These are phyloP conservation scores for Ganoderma sp. DNA, from an alignment of 1,284 basidiomycete genomes.

Conservation along the genomic window DNA sequence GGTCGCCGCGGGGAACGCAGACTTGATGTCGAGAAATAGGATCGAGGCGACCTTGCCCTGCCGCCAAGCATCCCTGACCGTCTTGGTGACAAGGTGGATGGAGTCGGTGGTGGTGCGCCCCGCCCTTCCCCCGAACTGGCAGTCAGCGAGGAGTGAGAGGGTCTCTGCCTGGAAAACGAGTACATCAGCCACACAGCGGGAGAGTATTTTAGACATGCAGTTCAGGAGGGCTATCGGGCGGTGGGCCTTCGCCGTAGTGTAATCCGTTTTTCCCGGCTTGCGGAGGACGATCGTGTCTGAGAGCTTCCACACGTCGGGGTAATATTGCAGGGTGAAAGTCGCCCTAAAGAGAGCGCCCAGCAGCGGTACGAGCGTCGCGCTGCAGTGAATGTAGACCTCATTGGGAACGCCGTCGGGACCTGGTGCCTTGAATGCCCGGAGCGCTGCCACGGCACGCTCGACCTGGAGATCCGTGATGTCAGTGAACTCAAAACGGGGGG, in stretches of 20 bases:
- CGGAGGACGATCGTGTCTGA: constrained; percentile 44
- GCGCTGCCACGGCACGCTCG: constrained; percentile 12
- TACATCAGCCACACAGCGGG: constrained; percentile 36
- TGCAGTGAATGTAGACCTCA: constrained; percentile 39
- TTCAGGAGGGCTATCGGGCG: constrained; percentile 48
- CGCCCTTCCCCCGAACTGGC: constrained; percentile 45
- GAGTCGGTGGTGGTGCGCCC: constrained; percentile 47
- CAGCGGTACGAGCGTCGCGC: constrained; percentile 35
- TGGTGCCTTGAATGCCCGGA: constrained; percentile 44
- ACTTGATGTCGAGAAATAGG: constrained; percentile 48
- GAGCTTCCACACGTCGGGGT: constrained; percentile 41
- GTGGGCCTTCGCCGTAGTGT: constrained; percentile 44
- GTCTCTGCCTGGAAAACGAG: constrained; percentile 33
- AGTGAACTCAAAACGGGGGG: constrained; percentile 34
- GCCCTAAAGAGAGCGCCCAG: constrained; percentile 39
- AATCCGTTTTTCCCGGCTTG: constrained; percentile 47
- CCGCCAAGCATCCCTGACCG: constrained; percentile 44
- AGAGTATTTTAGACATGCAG: constrained; percentile 44
- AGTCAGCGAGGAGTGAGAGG: constrained; percentile 33
- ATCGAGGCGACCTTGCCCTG: constrained; percentile 38
- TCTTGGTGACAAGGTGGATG: constrained; percentile 41
- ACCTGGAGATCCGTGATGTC: constrained; percentile 36
- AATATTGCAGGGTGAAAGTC: constrained; percentile 36
- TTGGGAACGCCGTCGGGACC: constrained; percentile 46
- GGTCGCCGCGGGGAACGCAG: constrained; percentile 48